Conservation (phyloP, 83 land plant genomes). For the Thuja plicata region DNA sequence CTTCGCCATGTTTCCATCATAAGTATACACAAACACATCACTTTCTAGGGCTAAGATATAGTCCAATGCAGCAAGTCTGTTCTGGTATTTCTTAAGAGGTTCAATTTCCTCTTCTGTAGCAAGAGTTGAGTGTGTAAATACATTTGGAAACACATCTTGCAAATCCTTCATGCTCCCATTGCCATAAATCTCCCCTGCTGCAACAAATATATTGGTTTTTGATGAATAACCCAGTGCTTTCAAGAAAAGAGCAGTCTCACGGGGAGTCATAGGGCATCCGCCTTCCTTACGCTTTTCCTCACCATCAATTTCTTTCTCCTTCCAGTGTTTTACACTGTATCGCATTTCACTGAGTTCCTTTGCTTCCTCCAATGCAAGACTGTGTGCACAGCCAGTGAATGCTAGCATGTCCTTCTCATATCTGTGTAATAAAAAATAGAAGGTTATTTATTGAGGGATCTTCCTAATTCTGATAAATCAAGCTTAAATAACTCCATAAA, state of each 20-base stretch:
- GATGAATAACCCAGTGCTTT: conserved; percentile 79
- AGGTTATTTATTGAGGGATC: not conserved
- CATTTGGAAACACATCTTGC: conserved; percentile 52
- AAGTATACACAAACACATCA: conserved; percentile 77
- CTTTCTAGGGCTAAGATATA: conserved; percentile 69
- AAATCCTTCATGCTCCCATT: conserved; percentile 48
- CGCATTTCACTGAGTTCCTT: conserved; percentile 62
- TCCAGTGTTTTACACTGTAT: conserved; percentile 66
- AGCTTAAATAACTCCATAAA: not conserved
- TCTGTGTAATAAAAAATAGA: conserved; percentile 26
- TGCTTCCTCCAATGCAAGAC: conserved; percentile 49
- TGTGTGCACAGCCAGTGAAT: conserved; percentile 84
- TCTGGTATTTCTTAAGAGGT: conserved; percentile 44
- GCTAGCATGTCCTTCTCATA: conserved; percentile 97
- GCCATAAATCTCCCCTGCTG: conserved; percentile 78
- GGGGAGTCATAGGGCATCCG: conserved; percentile 77
- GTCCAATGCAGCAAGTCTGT: conserved; percentile 79
- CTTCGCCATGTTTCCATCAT: conserved; percentile 91
- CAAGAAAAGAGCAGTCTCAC: conserved; percentile 72
- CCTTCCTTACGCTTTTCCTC: conserved; percentile 44
- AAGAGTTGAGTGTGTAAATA: conserved; percentile 53
- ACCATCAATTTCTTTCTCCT: conserved; percentile 72
- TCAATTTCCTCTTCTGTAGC: conserved; percentile 62
- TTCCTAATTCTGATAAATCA: not conserved
- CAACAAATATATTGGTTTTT: conserved; percentile 67